phyloP scores from a whole-genome alignment of 208 protist species.

The Herpetomonas tarakana region DNA sequence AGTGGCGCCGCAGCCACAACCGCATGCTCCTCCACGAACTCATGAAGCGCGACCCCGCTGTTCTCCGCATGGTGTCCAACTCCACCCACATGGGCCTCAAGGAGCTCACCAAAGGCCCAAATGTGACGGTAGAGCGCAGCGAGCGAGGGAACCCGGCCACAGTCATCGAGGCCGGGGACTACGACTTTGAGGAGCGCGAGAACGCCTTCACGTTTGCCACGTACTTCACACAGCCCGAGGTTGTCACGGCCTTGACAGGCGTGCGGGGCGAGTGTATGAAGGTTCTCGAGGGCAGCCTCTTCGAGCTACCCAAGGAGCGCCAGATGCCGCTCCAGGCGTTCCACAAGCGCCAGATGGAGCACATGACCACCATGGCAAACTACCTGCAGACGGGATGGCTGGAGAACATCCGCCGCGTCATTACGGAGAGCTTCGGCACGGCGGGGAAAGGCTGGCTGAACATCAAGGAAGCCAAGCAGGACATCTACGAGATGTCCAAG shows the following conservation, averaged over 20 bases:
- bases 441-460: conserved; percentile 98
- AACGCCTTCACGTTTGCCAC: conserved; percentile 90
- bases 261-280: conserved; percentile 88
- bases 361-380: conserved; percentile 55
- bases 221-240: conserved; percentile 93
- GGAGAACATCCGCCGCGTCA: conserved; percentile 84
- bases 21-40: conserved; percentile 87
- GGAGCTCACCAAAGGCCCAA: conserved; percentile 78
- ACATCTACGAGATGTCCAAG: conserved; percentile 97
- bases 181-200: conserved; percentile 77
- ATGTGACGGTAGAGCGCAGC: conserved; percentile 68
- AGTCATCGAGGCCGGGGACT: conserved; percentile 55
- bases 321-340: conserved; percentile 90
- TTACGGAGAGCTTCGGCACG: conserved; percentile 85
- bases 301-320: conserved; percentile 86
- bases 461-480: conserved; percentile 90
- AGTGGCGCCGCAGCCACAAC: conserved; percentile 91
- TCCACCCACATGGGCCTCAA: conserved; percentile 83
- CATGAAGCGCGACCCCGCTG: conserved; percentile 69
- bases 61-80: conserved; percentile 76
- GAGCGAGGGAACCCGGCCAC: conserved; percentile 50
- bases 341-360: conserved; percentile 74
- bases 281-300: conserved; percentile 87
- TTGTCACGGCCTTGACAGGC: conserved; percentile 86
- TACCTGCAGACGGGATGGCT: conserved; percentile 93